Conservation (phyloP, 768 basidiomycete species). For the Terana coerulea region DNA sequence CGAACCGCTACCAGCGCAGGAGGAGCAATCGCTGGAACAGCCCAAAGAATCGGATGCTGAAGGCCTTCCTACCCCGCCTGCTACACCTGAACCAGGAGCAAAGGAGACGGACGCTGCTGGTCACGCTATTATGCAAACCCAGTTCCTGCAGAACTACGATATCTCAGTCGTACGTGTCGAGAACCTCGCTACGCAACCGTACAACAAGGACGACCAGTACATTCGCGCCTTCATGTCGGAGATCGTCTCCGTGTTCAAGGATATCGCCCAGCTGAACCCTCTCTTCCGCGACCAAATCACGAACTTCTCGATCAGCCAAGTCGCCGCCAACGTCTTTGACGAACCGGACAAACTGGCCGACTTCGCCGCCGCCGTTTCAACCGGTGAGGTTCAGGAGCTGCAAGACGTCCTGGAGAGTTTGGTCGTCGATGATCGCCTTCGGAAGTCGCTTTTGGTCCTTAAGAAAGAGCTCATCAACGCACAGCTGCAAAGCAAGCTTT, state of each 20-base stretch:
- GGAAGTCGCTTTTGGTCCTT: slow-evolving; percentile 85
- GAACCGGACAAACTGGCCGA: slow-evolving; percentile 97
- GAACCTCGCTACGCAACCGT: slow-evolving; percentile 77
- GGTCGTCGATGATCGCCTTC: slow-evolving; percentile 81
- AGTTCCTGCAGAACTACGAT: slow-evolving; percentile 75
- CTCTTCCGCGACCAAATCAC: slow-evolving; percentile 98
- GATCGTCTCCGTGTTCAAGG: slow-evolving; percentile 96
- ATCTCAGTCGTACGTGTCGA: slow-evolving; percentile 88
- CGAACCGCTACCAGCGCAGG: slow-evolving; percentile 28
- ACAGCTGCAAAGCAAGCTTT: slow-evolving; percentile 89
- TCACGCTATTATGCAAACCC: slow-evolving; percentile 63
- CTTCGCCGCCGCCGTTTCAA: slow-evolving; percentile 93
- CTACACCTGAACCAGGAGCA: slow-evolving; percentile 18
- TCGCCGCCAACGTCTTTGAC: slow-evolving; percentile 91
- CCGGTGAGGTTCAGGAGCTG: slow-evolving; percentile 87
- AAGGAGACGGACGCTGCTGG: slow-evolving; percentile 30
- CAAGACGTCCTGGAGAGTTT: slow-evolving; percentile 91
- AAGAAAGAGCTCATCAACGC: slow-evolving; percentile 99
- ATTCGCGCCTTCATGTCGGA: slow-evolving; percentile 95
- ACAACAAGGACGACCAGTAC: slow-evolving; percentile 91
- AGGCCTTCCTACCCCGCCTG: slow-evolving; percentile 31
- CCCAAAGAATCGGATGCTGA: too few species aligned
- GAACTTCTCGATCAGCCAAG: slow-evolving; percentile 91
- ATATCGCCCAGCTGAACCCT: slow-evolving; percentile 94
- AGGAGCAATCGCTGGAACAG: slow-evolving; percentile 16